These are phyloP conservation scores for Clarireedia sp. DNA, from an alignment of 2,329 filamentous ascomycete genomes.

Conservation along the genomic window DNA sequence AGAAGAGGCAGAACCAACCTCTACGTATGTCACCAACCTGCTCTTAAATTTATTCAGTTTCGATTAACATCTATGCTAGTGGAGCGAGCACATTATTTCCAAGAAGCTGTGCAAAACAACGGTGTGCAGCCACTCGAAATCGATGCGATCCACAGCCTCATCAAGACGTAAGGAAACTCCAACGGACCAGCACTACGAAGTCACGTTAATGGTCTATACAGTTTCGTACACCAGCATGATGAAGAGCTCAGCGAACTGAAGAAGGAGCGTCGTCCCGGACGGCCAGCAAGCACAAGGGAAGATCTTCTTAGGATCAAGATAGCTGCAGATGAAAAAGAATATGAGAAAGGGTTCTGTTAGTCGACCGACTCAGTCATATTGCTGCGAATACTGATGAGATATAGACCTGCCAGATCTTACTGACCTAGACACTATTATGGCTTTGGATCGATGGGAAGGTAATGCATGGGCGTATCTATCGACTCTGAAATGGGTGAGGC, in stretches of 20 bases:
- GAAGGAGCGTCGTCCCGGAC: constrained; percentile 64
- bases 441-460: constrained; percentile 73
- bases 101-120: constrained; percentile 52
- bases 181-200: neutral
- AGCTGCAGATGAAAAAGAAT: constrained; percentile 67
- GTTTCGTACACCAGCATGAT: constrained; percentile 60
- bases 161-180: constrained; percentile 48
- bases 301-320: constrained; percentile 68
- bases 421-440: constrained; percentile 53
- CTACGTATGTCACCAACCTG: constrained; percentile 44
- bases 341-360: constrained; percentile 72
- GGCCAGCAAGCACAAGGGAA: constrained; percentile 70
- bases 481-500: constrained; percentile 67
- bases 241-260: constrained; percentile 61
- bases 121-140: constrained; percentile 42
- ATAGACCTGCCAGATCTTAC: constrained; percentile 68
- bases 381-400: constrained; percentile 12
- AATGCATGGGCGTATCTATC: constrained; percentile 76
- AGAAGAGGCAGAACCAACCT: constrained; percentile 66
- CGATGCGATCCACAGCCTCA: constrained; percentile 51
- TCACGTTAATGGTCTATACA: constrained; percentile 27
- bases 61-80: constrained; percentile 38
- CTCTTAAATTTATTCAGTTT: constrained; percentile 1
- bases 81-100: constrained; percentile 63
- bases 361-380: constrained; percentile 13